A percentile compares a stretch with the other conserved stretches of the same genome.
Evolutionary conservation across 768 basidiomycete species (phyloP).

Genomic region (Rhizopogon vulgaris): DNA sequence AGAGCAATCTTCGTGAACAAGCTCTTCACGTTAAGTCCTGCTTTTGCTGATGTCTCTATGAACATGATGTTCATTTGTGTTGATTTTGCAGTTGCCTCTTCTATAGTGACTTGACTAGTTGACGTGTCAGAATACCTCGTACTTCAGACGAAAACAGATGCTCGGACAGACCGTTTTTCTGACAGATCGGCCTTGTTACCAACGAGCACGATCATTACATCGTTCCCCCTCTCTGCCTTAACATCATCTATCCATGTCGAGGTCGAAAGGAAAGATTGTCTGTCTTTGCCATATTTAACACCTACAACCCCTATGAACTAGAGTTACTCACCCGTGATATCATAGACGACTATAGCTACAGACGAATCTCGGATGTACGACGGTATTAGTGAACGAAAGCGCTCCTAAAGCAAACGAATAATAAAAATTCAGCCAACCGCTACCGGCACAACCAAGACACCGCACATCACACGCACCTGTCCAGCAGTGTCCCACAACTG

Average conservation of each 20-base stretch:
- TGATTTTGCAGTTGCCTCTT: conserved; percentile 90
- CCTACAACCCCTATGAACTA: conserved; percentile 1
- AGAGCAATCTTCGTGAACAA: conserved; percentile 99
- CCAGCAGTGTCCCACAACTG: conserved; percentile 99
- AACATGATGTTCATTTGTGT: conserved; percentile 93
- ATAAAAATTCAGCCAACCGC: conserved; percentile 2
- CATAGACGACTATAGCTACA: conserved; percentile 97
- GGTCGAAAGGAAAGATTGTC: conserved; percentile 96
- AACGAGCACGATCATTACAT: conserved; percentile 96
- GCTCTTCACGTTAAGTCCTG: conserved; percentile 98
- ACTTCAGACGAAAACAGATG: not conserved
- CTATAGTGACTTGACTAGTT: conserved; percentile 92
- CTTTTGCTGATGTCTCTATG: conserved; percentile 99
- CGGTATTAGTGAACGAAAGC: conserved; percentile 95
- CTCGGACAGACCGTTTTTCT: conserved; percentile 79
- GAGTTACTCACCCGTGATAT: conserved; percentile 83
- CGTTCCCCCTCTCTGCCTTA: conserved; percentile 91
- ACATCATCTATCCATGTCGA: conserved; percentile 99
- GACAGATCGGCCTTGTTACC: conserved; percentile 99
- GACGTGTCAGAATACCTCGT: conserved; percentile 4
- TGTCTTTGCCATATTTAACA: conserved; percentile 46
- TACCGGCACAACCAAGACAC: not conserved
- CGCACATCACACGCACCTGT: conserved; percentile 46
- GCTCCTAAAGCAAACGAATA: conserved; percentile 54
- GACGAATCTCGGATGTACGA: conserved; percentile 99